Evolutionary conservation across 208 protist genomes (phyloP).

Genomic region (Crithidia acanthocephali): DNA sequence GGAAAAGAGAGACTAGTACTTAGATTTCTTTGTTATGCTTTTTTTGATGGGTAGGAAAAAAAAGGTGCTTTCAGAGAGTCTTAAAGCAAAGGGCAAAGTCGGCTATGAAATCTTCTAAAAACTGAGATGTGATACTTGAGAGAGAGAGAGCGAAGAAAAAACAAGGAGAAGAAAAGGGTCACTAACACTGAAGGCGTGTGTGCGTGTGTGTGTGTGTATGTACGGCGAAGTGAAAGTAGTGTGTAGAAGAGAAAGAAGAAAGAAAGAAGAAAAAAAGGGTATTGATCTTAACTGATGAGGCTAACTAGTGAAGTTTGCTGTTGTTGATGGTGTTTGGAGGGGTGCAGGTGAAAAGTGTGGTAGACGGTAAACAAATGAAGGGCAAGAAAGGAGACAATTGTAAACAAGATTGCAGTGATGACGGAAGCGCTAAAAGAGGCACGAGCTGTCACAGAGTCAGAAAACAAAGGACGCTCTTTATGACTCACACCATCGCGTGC

Average conservation of each 20-base stretch:
- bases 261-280: constrained; percentile 15
- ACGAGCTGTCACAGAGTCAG: too few species aligned
- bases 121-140: neutral
- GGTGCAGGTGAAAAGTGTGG: neutral
- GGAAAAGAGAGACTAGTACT: neutral
- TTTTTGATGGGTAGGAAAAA: constrained; percentile 12
- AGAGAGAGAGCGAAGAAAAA: constrained; percentile 12
- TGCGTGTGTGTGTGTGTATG: constrained; percentile 6
- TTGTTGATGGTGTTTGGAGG: neutral
- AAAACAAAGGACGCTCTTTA: too few species aligned
- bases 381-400: too few species aligned
- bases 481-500: too few species aligned
- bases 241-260: constrained; percentile 9
- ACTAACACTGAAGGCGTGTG: neutral
- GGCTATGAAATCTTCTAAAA: constrained; percentile 4
- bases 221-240: neutral
- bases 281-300: constrained; percentile 25
- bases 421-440: too few species aligned
- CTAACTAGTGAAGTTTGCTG: constrained; percentile 12
- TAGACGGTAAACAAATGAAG: too few species aligned
- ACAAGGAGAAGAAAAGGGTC: neutral
- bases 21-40: constrained; percentile 22
- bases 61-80: neutral
- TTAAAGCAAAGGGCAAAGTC: neutral
- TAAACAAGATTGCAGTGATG: too few species aligned